Base-by-base conservation (phyloP, 805 yeast genomes). In the Pichia insulana region DNA sequence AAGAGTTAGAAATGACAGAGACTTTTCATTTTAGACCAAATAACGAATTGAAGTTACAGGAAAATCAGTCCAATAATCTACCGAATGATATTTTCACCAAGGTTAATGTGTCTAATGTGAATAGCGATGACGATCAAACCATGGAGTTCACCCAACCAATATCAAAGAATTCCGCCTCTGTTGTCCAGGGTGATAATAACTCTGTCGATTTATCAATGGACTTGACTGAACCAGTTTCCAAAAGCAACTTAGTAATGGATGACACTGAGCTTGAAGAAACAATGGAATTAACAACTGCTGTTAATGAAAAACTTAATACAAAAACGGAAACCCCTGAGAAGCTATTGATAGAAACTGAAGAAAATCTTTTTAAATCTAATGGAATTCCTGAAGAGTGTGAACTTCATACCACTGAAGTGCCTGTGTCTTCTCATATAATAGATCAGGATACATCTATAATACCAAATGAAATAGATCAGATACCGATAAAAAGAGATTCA, bases 121-220 rank as follows among this genome's bases (percentile, higher is more conserved):
- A 6, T 8, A 22, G 25, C 25, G 25, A 42, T 18, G 41, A 43
- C 5, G 46, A 41, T 6, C 47, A 37, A 10, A 41, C 51, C 4
- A 51, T 53, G 55, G 56, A 54, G 19, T 32, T 50, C 3, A 50
- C 52, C 1, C 44, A 43, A 22, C 48, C 50, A 4, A 12, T 48
- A 53, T 53, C 51, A 5, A 53, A 53, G 25, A 47, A 43, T 3
- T 33, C 36, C 5, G 28, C 3, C 5, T 12, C 30, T 16, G 15
- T 25, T 9, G 5, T 10, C 15, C 22, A 22, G 18, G 41, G 28
- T 2, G 27, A 15, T 10, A 37, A 33, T 15, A 39, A 33, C 12
- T 27, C 40, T 2, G 42, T 40, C 43, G 44, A 47, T 18, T 18
- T 47, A 6, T 41, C 42, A 20, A 38, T 48, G 46, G 46, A 44